Conservation (phyloP, 2,329 filamentous ascomycete genomes). For the Emmonsiellopsis sp. region DNA sequence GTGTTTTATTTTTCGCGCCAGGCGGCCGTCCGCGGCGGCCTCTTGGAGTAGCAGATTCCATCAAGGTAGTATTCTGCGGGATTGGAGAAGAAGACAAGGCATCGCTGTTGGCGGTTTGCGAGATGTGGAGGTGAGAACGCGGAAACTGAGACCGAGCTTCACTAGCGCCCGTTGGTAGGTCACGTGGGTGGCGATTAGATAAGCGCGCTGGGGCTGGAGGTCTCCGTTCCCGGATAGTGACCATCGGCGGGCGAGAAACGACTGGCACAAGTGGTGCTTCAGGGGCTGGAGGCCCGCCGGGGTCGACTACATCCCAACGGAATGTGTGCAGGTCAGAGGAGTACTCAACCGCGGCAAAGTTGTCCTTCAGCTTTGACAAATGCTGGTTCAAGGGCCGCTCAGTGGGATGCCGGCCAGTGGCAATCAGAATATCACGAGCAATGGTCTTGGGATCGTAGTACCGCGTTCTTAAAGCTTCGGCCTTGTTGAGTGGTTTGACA, state of each 20-base stretch:
- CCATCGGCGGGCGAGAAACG: conserved; percentile 14
- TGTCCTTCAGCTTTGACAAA: conserved; percentile 39
- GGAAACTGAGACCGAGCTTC: background rate
- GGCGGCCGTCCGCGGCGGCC: conserved; percentile 20
- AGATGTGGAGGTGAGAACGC: conserved; percentile 3
- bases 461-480: conserved; percentile 33
- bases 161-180: background rate
- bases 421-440: conserved; percentile 53
- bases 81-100: background rate
- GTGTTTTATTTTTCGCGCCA: conserved; percentile 20
- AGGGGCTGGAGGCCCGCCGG: conserved; percentile 35
- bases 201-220: background rate
- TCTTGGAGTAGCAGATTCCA: conserved; percentile 1
- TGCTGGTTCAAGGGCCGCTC: conserved; percentile 52
- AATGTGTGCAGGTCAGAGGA: conserved; percentile 48
- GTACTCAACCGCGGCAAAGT: conserved; percentile 33
- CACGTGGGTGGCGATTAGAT: conserved; percentile 8
- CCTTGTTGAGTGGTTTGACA: conserved; percentile 34
- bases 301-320: conserved; percentile 54
- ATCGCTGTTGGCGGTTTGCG: conserved; percentile 1
- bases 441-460: conserved; percentile 54
- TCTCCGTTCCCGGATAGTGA: conserved; percentile 7
- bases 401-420: conserved; percentile 51
- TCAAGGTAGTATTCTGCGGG: background rate
- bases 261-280: conserved; percentile 18